Base-by-base conservation (phyloP, 2,329 filamentous ascomycete species). In the Trichoderma sp. region DNA sequence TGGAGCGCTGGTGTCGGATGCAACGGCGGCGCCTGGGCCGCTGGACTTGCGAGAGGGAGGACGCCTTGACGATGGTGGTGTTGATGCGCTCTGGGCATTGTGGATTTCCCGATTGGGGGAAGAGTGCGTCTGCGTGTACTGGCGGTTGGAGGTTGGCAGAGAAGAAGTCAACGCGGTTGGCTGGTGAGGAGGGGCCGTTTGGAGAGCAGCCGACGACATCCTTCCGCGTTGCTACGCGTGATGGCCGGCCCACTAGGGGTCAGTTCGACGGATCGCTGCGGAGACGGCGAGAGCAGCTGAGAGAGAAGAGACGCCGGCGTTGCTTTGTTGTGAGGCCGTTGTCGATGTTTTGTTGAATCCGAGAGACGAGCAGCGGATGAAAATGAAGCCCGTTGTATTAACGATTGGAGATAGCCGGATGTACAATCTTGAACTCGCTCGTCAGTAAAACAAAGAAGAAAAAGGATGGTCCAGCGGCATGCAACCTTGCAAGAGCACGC, bases 151-250 rank as follows among this genome's bases (percentile, higher is more conserved):
- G 41, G 88, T 85, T 62, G 86, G 83, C 77, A 89, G 84, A 78
- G 88, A 86, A 76, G 87, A 85, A 74, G 86, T 84, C 79, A 88
- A 82, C 77, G 86, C 85, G 77, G 86, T 84, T 81, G 88, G 88
- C 81, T 89, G 88, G 83, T 90, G 89, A 80, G 89, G 86, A 80
- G 89, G 86, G 81, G 87, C 85, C 78, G 89, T 85, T 84, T 93
- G 91, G 82, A 93, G 85, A 80, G 89, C 89, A 86, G 91, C 89
- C 83, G 89, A 91, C 85, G 81, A 84, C 83, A 84, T 85, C 75
- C 81, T 84, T 66, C 71, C 79, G 80, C 79, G 78, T 78, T 75
- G 53, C 74, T 74, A 74, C 75, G 72, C 72, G 71, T 68, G 72
- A 68, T 59, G 62, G 45, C 31, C 35, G 74, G 76, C 71, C 72